These are phyloP conservation scores for Neovahlkampfia damariscottae DNA, from an alignment of 78 protist species.

Conservation along the genomic window DNA sequence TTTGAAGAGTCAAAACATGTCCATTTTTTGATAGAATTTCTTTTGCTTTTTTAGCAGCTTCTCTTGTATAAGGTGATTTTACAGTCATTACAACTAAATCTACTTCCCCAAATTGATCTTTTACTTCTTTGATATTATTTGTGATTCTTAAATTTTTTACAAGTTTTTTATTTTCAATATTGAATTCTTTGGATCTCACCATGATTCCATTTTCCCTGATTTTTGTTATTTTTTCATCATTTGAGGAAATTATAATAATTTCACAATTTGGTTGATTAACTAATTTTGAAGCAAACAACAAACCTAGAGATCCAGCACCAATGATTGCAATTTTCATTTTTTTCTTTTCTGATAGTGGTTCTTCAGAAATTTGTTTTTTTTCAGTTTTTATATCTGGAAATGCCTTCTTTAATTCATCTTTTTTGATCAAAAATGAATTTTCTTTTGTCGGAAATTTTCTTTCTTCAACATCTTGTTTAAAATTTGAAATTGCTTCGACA, in stretches of 20 bases:
- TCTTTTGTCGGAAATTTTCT: conserved; percentile 4
- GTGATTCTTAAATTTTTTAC: neutral
- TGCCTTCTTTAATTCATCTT: neutral
- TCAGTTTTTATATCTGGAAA: neutral
- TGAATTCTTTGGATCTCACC: neutral
- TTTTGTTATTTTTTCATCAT: conserved; percentile 22
- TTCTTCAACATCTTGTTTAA: conserved; percentile 7
- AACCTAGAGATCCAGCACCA: conserved; percentile 29
- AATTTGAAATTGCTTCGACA: neutral
- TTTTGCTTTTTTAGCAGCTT: conserved; percentile 1
- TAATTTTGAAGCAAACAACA: conserved; percentile 29
- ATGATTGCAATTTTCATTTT: neutral
- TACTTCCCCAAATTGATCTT: neutral
- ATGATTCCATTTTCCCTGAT: conserved; percentile 16
- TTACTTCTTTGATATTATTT: conserved; percentile 3
- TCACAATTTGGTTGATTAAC: conserved; percentile 13
- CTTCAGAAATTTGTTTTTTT: neutral
- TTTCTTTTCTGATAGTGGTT: neutral
- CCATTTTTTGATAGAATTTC: conserved; percentile 20
- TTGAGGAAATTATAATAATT: conserved; percentile 49
- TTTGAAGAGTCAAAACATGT: conserved; percentile 53
- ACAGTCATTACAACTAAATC: conserved; percentile 9
- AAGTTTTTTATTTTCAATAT: too few species aligned
- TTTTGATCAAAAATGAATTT: neutral
- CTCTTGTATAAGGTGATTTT: conserved; percentile 6